Evolutionary conservation across 495 filamentous ascomycete species (phyloP).

Genomic region (Choiromyces venosus): DNA sequence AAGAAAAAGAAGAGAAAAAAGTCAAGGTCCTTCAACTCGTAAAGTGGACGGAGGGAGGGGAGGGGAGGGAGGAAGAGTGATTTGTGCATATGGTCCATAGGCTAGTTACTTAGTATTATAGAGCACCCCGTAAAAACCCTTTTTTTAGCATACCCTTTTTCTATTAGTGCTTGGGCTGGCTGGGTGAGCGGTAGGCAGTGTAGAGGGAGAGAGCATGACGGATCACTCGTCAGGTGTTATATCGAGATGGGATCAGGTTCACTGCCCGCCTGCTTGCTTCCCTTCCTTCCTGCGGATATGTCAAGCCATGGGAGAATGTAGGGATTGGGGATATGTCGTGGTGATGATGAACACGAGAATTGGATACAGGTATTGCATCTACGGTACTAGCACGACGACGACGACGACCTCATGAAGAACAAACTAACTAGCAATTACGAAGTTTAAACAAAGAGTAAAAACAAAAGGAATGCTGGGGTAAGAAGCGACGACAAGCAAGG

Average conservation of each 20-base stretch:
- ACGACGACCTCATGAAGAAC: neutral
- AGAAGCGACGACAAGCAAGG: neutral
- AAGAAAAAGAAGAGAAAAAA: neutral
- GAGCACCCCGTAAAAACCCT: neutral
- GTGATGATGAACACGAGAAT: neutral
- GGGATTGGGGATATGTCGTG: neutral
- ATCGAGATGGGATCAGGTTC: neutral
- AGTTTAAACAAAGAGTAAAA: neutral
- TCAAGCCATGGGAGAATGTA: neutral
- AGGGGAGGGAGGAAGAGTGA: too few relatives aligned
- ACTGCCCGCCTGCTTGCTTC: neutral
- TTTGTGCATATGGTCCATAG: neutral
- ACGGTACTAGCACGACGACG: neutral
- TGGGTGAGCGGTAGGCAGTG: too few relatives aligned
- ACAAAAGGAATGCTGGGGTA: neutral
- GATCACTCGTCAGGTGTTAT: neutral
- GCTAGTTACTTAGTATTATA: too few relatives aligned
- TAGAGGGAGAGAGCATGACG: neutral
- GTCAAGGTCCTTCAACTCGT: neutral
- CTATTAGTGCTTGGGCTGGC: too few relatives aligned
- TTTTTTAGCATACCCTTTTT: neutral
- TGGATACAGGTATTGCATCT: neutral
- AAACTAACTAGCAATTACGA: too few relatives aligned
- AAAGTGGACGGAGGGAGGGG: too few relatives aligned
- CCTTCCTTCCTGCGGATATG: neutral